A percentile compares a stretch with the other conserved stretches of the same genome.
phyloP scores from a whole-genome alignment of 331 rosid species.

The Quercus phellos region DNA sequence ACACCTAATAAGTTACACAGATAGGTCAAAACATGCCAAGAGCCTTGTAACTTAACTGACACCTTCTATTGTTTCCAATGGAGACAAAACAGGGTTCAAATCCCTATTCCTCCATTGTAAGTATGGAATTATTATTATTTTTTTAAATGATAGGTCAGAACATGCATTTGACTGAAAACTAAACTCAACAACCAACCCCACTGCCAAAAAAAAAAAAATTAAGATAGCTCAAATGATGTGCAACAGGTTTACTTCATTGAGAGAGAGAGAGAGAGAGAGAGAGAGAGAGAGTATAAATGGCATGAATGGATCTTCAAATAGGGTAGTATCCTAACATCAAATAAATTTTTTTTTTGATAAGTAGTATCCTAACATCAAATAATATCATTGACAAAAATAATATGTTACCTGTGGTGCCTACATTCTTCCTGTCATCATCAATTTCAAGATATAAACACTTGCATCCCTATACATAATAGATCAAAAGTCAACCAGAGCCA shows the following conservation, averaged over 20 bases:
- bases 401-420: slow-evolving; percentile 80
- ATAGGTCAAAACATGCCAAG: not conserved
- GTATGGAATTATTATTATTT: too few species aligned
- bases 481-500: slow-evolving; percentile 24
- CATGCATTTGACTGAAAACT: not conserved
- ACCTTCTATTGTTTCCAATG: too few species aligned
- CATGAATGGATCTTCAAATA: not conserved
- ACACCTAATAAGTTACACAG: not conserved
- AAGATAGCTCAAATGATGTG: not conserved
- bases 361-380: not conserved
- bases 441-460: slow-evolving; percentile 78
- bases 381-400: not conserved
- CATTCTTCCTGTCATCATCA: slow-evolving; percentile 74
- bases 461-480: slow-evolving; percentile 55
- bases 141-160: too few species aligned
- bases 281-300: not conserved
- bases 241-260: not conserved
- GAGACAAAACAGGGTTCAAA: too few species aligned
- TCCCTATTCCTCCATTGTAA: too few species aligned
- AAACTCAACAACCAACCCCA: not conserved
- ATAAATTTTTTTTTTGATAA: too few species aligned
- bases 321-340: not conserved
- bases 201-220: not conserved
- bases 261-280: too few species aligned
- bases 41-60: too few species aligned